phyloP scores from a whole-genome alignment of 75 land plant species.

The Sequoiadendron giganteum region DNA sequence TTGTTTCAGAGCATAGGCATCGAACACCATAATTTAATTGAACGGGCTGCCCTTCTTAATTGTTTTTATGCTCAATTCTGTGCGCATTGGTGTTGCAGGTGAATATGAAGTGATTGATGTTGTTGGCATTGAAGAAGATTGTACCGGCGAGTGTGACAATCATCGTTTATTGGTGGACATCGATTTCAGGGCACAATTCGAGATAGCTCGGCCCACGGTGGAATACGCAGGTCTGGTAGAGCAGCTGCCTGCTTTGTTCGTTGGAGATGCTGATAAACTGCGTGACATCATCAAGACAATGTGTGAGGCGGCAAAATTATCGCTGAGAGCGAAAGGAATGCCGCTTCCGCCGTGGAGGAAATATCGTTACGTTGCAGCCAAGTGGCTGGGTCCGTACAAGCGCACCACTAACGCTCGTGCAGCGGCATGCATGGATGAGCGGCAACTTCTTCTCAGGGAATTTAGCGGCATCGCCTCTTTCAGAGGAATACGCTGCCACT shows the following conservation, averaged over 20 bases:
- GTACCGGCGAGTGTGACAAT: neutral
- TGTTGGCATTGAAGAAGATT: neutral
- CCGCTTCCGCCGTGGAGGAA: constrained; percentile 67
- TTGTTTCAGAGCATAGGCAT: too few species aligned
- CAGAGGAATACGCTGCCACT: neutral
- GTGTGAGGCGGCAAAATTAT: constrained; percentile 50
- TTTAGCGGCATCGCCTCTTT: neutral
- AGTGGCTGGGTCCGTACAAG: constrained; percentile 47
- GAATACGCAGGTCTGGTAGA: constrained; percentile 40
- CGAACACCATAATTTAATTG: neutral
- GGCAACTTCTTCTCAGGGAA: too few species aligned
- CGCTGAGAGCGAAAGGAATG: constrained; percentile 57
- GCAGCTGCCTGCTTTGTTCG: constrained; percentile 43
- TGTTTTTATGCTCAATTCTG: neutral
- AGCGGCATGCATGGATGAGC: too few species aligned
- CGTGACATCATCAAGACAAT: constrained; percentile 37
- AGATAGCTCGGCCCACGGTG: too few species aligned
- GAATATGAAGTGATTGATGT: constrained; percentile 57
- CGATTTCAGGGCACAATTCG: too few species aligned
- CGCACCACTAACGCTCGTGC: constrained; percentile 19
- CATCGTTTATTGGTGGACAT: constrained; percentile 1
- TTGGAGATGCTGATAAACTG: constrained; percentile 49
- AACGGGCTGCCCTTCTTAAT: neutral
- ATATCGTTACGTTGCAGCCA: constrained; percentile 56
- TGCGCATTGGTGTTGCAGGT: constrained; percentile 20